These are phyloP conservation scores for Entomortierella chlamydospora DNA, from an alignment of 192 early-diverging fungal species.

Conservation along the genomic window DNA sequence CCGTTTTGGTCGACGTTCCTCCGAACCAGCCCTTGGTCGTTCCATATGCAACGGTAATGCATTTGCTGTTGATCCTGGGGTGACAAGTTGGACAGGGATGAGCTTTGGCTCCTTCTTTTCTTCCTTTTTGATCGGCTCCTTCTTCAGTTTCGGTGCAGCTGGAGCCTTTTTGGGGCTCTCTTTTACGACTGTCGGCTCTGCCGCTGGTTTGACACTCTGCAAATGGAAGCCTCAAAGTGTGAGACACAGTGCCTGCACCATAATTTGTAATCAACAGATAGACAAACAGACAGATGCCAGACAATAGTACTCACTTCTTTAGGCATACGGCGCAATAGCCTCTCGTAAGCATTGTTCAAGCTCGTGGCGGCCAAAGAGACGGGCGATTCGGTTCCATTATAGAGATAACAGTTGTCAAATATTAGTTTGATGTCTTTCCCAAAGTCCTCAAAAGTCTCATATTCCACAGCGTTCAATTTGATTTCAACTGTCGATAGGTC, in stretches of 20 bases:
- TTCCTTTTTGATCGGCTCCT: constrained; percentile 35
- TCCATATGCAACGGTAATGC: background rate
- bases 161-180: constrained; percentile 21
- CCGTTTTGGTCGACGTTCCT: constrained; percentile 73
- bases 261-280: background rate
- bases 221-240: constrained; percentile 3
- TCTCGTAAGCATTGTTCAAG: constrained; percentile 77
- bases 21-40: constrained; percentile 8
- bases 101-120: constrained; percentile 41
- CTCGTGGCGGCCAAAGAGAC: constrained; percentile 74
- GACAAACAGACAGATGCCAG: background rate
- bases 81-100: constrained; percentile 15
- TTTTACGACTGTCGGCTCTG: constrained; percentile 7
- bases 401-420: constrained; percentile 85
- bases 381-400: constrained; percentile 79
- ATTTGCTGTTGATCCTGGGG: constrained; percentile 17
- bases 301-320: constrained; percentile 56
- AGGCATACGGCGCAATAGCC: constrained; percentile 77
- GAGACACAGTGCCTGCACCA: constrained; percentile 3
- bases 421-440: constrained; percentile 77
- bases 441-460: constrained; percentile 75
- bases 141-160: constrained; percentile 28
- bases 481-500: constrained; percentile 82
- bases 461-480: constrained; percentile 73
- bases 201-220: constrained; percentile 5